Base-by-base conservation (phyloP, 2,329 filamentous ascomycete genomes). In the Nigrograna mackinnonii region DNA sequence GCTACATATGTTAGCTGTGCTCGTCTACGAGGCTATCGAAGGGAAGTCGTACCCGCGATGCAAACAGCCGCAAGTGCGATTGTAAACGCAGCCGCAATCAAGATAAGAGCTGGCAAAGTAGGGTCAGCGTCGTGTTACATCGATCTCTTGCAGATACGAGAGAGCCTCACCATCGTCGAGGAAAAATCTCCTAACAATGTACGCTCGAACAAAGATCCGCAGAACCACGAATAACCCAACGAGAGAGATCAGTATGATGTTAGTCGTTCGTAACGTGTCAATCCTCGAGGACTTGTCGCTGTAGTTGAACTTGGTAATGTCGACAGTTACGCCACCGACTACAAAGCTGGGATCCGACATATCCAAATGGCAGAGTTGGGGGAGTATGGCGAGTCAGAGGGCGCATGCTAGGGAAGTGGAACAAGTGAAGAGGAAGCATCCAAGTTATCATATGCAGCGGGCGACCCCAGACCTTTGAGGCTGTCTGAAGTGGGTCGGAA, bases 221-320 rank as follows among this genome's bases (percentile, higher is more conserved):
- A 61, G 19, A 16, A 43, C 39, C 7, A 62, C 54, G 18, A 58
- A 49, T 3, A 50, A 35, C 1, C 48, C 37, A 6, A 63, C 58
- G 6, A 60, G 37, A 16, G 37, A 31, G 14, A 62, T 60, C 7
- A 61, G 46, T 3, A 47, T 32, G 20, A 47, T 51, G 30, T 57
- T 56, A 13, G 53, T 34, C 22, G 46, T 50, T 21, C 26, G 42
- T 5, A 61, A 33, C 18, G 18, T 26, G 2, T 6, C 31, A 17
- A 52, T 41, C n/a, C 49, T 50, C 5, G 60, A 58, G 18, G 49
- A 41, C 13, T 43, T 47, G 34, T 61, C 44, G 19, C 21, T 45
- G 28, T 61, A 49, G 36, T 63, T 39, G 36, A 63, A 49, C n/a
- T 52, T 36, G 33, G 47, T 56, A 30, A 44, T 46, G 24, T 61